Conservation (phyloP, 2,329 filamentous ascomycete species). For the Cordyceps militaris region DNA sequence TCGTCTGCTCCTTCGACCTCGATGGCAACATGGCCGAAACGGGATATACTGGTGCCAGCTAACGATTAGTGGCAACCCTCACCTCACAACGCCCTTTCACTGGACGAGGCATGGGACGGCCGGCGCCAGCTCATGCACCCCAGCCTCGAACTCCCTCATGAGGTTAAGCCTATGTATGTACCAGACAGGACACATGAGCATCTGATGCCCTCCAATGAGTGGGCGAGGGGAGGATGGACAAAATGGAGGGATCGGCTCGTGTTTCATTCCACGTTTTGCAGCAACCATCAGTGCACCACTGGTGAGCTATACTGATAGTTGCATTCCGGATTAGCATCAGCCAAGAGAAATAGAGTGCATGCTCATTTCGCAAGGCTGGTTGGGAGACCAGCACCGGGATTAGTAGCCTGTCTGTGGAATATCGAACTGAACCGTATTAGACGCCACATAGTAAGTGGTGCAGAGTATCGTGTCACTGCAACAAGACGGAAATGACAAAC, state of each 20-base stretch:
- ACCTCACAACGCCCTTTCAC: neutral
- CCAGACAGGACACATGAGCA: constrained; percentile 11
- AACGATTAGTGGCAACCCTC: neutral
- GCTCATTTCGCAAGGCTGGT: neutral
- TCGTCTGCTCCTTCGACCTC: neutral
- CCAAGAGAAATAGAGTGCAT: neutral
- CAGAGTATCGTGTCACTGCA: neutral
- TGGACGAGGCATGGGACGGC: neutral
- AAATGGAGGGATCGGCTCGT: neutral
- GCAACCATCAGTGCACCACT: neutral
- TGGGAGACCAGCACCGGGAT: neutral
- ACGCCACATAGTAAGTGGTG: no score
- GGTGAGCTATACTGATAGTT: no score
- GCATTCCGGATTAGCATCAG: neutral
- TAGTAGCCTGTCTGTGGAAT: neutral
- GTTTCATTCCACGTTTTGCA: neutral
- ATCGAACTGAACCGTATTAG: neutral
- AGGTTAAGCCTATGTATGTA: neutral
- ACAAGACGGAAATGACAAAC: neutral
- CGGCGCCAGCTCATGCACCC: constrained; percentile 4
- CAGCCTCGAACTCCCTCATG: constrained; percentile 2
- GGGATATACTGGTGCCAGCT: neutral
- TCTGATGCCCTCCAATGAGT: neutral
- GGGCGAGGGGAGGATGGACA: neutral
- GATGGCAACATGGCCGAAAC: neutral